Evolutionary conservation across 2,329 filamentous ascomycete species (phyloP), one percentile per base, ranked within the genome.

Genomic region (Xylariaceae sp.): DNA sequence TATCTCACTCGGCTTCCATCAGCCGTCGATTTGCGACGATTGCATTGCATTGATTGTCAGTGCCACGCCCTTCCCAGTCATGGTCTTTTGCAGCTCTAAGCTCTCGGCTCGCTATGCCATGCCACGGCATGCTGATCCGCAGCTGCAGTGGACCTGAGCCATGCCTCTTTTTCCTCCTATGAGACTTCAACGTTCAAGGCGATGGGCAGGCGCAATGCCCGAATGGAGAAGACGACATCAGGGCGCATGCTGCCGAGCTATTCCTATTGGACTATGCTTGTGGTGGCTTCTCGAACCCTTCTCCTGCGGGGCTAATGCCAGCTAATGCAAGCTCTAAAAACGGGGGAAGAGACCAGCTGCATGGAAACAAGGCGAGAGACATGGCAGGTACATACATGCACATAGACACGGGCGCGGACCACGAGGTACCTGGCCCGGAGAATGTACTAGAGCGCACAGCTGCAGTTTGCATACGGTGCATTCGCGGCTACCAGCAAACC

Each of bases 301-400:
- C 57, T 59, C 49, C 54, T 59, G 57, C 57, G 44, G 46, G 54
- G 47, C 57, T 59, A 59, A 59, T 59, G 57, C 57, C 54, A 50
- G 57, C 54, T 59, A 59, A 59, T 59, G 57, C 57, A 59, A 53
- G 57, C 54, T 59, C 57, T 59, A 59, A 57, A 57, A 48, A 53
- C 29, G 51, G 57, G 49, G 47, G 13, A 18, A n/a, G 29, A 34
- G 13, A 36, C 30, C 21, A 39, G 34, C 46, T 48, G 46, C 41
- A 47, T 18, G 40, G 29, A 22, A 26, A 18, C 13, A 34, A 22
- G 36, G 43, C 49, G 45, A 34, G 44, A 39, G 43, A 39, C n/a
- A 46, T 36, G 40, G 19, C 26, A 49, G 36, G 44, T 42, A 42
- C 49, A 18, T 46, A 19, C 34, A 6, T 6, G 5, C 5, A 5